phyloP scores from a whole-genome alignment of 2,329 filamentous ascomycete species.

The Xylariaceae sp. region DNA sequence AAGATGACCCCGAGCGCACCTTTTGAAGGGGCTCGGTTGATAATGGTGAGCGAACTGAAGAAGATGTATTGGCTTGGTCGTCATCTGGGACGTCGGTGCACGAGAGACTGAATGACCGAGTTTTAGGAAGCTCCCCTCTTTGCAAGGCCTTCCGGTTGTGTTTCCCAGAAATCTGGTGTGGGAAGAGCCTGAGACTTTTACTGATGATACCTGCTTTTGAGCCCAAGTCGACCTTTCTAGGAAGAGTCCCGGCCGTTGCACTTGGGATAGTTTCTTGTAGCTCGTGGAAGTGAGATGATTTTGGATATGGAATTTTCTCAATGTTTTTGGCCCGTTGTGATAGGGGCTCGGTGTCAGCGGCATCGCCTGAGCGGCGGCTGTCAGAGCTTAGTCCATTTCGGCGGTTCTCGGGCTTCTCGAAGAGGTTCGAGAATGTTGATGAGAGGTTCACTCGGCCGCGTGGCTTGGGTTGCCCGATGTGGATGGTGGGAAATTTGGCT shows the following conservation, averaged over 20 bases:
- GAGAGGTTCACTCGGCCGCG: constrained; percentile 12
- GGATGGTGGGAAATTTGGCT: constrained; percentile 11
- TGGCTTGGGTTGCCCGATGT: constrained; percentile 8
- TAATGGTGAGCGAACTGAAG: no score
- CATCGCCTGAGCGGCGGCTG: neutral
- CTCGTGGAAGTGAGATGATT: neutral
- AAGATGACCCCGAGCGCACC: constrained; percentile 14
- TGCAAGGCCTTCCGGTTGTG: constrained; percentile 1
- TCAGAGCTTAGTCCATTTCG: neutral
- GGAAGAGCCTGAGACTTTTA: no score
- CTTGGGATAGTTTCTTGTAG: neutral
- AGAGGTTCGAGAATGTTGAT: constrained; percentile 12
- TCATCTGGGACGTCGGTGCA: neutral
- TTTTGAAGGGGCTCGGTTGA: constrained; percentile 2
- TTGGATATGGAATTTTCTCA: neutral
- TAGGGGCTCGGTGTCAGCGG: constrained; percentile 1
- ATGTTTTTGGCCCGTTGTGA: constrained; percentile 10
- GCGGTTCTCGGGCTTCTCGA: constrained; percentile 15
- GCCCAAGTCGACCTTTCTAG: no score
- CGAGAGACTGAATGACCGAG: constrained; percentile 9
- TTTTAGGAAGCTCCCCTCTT: constrained; percentile 1
- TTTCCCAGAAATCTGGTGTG: no score
- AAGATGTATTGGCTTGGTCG: neutral
- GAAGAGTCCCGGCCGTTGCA: no score
- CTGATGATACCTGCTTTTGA: no score